Evolutionary conservation across 345 rosid genomes (phyloP), one percentile per base, ranked within the genome.

Genomic region (Eutrema heterophyllum): DNA sequence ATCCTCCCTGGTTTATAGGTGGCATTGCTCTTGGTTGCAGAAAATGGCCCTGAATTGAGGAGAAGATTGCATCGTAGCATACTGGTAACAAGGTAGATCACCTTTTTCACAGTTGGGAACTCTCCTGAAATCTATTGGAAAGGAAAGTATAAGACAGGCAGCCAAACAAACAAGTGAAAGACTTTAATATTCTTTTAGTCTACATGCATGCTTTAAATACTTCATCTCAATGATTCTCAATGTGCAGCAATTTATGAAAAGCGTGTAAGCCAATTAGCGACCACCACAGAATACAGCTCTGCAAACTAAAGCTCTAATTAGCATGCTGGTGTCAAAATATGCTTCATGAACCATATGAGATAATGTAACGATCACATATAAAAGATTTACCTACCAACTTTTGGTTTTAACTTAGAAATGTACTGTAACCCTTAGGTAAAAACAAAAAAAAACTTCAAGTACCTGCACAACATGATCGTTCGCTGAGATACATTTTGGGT

Each of bases 391-490:
- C 21, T 21, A 21, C 21, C 21, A 21, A 21, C 21, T 21, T 21
- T 21, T 21, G 21, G 21, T 1, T 21, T 21, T 1, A 1, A 21
- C 21, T 21, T 21, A 21, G 21, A 21, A 21, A 21, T 21, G 30
- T 27, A 27, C 30, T 2, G 30, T 4, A 27, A 27, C 30, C 30
- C 30, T 27, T 27, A 27, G 30, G 30, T 27, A 27, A 27, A 27
- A 1, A 27, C 1, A 27, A 27, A 4, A 27, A 27, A 4, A 27
- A 27, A 2, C 40, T 21, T 53, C 7, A 7, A 41, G 12, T 64
- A 89, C 95, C 92, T 91, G 87, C 30, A 89, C 89, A 63, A 89
- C 82, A 80, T 77, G 85, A 74, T 88, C 87, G 38, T 80, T 81
- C 79, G 73, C 85, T 32, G 71, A 39, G 11, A 81, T 78, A 67